These are phyloP conservation scores for Metarhizium sp. DNA, from an alignment of 2,329 filamentous ascomycete genomes.

Conservation along the genomic window DNA sequence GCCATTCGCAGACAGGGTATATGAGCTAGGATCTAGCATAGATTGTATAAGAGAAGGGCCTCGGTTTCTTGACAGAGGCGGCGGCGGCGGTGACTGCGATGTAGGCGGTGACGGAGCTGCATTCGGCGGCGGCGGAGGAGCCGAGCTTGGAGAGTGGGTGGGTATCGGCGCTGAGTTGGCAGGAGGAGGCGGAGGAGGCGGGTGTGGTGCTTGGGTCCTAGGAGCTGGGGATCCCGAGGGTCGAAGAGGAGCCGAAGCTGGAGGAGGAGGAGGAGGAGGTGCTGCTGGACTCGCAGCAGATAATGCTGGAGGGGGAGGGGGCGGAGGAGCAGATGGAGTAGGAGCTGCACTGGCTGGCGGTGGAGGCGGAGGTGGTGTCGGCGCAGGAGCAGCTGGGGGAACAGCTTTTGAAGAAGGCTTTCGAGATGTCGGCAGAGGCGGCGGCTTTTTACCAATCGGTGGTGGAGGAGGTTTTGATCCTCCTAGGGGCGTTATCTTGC, in stretches of 20 bases:
- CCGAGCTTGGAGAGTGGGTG: conserved; percentile 15
- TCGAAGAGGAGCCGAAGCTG: conserved; percentile 23
- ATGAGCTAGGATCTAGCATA: conserved; percentile 66
- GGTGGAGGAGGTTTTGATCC: conserved; percentile 51
- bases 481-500: conserved; percentile 42
- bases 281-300: conserved; percentile 31
- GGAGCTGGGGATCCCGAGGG: conserved; percentile 25
- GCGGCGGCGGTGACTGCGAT: conserved; percentile 30
- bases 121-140: conserved; percentile 20
- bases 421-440: conserved; percentile 50
- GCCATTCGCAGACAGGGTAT: conserved; percentile 62
- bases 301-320: conserved; percentile 33
- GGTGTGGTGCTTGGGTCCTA: conserved; percentile 21
- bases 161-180: conserved; percentile 21
- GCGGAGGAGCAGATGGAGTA: conserved; percentile 31
- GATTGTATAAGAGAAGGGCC: conserved; percentile 44
- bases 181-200: conserved; percentile 25
- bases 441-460: conserved; percentile 67
- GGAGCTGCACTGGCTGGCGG: conserved; percentile 24
- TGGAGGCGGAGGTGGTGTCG: conserved; percentile 24
- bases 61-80: conserved; percentile 27
- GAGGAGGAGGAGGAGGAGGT: conserved; percentile 30
- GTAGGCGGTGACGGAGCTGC: conserved; percentile 18
- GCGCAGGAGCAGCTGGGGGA: conserved; percentile 23
- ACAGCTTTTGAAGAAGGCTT: conserved; percentile 39